Conservation (phyloP, 2,329 filamentous ascomycete species). For the Dactylellina sp. region DNA sequence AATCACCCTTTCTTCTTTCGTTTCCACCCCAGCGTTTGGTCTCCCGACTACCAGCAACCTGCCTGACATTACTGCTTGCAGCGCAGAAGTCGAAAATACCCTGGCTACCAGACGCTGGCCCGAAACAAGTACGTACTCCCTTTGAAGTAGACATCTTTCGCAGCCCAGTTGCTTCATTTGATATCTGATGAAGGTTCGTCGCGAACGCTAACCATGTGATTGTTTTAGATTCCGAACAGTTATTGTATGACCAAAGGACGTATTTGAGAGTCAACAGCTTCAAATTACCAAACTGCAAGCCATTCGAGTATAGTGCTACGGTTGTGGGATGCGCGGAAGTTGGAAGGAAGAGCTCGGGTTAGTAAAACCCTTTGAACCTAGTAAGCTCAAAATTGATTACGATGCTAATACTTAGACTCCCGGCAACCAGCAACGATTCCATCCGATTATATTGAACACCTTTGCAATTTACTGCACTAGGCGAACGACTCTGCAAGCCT, state of each 20-base stretch:
- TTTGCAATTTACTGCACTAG: slow-evolving; percentile 37
- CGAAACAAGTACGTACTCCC: slow-evolving; percentile 15
- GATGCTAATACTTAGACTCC: neutral
- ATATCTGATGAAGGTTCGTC: neutral
- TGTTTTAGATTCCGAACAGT: slow-evolving; percentile 12
- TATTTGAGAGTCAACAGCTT: slow-evolving; percentile 35
- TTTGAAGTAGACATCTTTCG: neutral
- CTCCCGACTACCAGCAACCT: slow-evolving; percentile 3
- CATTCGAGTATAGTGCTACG: slow-evolving; percentile 21
- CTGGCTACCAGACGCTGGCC: slow-evolving; percentile 32
- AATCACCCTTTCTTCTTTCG: slow-evolving; percentile 6
- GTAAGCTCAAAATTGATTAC: neutral
- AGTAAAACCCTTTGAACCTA: neutral
- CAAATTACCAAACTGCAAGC: slow-evolving; percentile 20
- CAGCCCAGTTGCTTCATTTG: neutral
- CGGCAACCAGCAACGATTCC: slow-evolving; percentile 10
- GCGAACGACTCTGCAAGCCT: neutral
- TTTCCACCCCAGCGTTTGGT: slow-evolving; percentile 8
- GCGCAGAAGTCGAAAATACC: slow-evolving; percentile 25
- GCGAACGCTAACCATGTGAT: neutral
- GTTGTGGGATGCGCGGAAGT: slow-evolving; percentile 15
- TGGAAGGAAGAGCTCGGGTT: slow-evolving; percentile 18
- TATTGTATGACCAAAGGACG: slow-evolving; percentile 15
- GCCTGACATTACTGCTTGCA: slow-evolving; percentile 19
- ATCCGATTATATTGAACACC: slow-evolving; percentile 31